Base-by-base conservation (phyloP, 2,329 filamentous ascomycete genomes). In the Exserohilum turcica region DNA sequence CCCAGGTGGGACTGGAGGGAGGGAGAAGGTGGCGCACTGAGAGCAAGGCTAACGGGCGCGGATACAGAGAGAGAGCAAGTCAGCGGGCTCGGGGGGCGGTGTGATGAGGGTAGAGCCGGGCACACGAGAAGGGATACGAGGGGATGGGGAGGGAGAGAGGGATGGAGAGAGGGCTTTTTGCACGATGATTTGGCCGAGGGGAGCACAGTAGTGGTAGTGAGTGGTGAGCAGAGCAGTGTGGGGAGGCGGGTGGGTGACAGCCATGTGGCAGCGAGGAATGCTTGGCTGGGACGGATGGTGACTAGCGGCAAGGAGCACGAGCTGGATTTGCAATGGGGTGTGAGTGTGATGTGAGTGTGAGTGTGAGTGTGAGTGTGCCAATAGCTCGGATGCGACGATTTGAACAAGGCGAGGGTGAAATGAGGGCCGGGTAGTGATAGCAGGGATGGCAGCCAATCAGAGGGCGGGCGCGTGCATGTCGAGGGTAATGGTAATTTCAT, bases 401-500 rank as follows among this genome's bases (percentile, higher is more conserved):
- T 54, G 45, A 40, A 40, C 46, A 49, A n/a, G n/a, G n/a, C n/a
- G n/a, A n/a, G n/a, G 36, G 43, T 43, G 52, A 57, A 57, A 60
- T 62, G 57, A 62, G 50, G 18, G 21, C 24, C 40, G 37, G 31
- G 50, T 56, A 53, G 18, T 53, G 44, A 47, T 43, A 42, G 48
- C 53, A 56, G 48, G 52, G 52, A 43, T 51, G 28, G 49, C 54
- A 58, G 55, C 65, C 61, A 68, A 68, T 66, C 54, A 59, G 35
- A 48, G 54, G 42, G 39, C 32, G 27, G 33, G 52, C 38, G 52
- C 57, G 52, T 61, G 63, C 58, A 56, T 39, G 54, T 54, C 55
- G 21, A 24, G 49, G 60, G 50, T 62, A 59, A 60, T 61, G 45
- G 63, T 61, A 67, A 67, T 67, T 59, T 63, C 56, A 59, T 42